Conservation (phyloP, 148 eudicot genomes). For the Persicaria tinctoria region DNA sequence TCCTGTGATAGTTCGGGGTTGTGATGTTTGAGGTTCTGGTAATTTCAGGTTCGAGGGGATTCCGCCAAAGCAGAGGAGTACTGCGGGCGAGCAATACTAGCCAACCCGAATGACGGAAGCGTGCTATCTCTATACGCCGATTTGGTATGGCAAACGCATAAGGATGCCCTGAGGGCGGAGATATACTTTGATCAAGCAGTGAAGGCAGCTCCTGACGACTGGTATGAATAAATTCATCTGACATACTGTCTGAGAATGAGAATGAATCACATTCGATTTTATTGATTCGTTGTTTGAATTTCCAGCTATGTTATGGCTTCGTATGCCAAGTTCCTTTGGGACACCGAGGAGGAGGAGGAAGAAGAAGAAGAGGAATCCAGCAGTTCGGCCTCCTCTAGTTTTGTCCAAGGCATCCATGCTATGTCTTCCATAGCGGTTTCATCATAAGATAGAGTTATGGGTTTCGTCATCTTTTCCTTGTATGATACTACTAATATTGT, state of each 20-base stretch:
- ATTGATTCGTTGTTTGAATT: background rate
- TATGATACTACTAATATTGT: constrained; percentile 14
- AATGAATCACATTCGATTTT: background rate
- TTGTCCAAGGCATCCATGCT: constrained; percentile 24
- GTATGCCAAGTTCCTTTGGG: constrained; percentile 79
- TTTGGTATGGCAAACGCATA: constrained; percentile 43
- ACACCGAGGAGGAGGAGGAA: constrained; percentile 52
- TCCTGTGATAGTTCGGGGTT: background rate
- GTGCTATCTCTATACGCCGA: constrained; percentile 43
- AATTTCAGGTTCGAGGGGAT: constrained; percentile 43
- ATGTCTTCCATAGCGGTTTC: constrained; percentile 40
- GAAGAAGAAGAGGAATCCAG: constrained; percentile 22
- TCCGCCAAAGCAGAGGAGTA: constrained; percentile 53
- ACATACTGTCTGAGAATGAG: background rate
- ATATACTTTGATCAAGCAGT: constrained; percentile 48
- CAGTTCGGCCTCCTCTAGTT: constrained; percentile 16
- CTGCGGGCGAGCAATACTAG: constrained; percentile 50
- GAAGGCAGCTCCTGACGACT: constrained; percentile 48
- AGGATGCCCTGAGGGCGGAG: constrained; percentile 39
- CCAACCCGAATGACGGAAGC: constrained; percentile 38
- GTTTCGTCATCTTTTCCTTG: background rate
- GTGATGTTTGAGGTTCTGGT: constrained; percentile 12
- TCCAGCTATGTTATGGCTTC: constrained; percentile 75
- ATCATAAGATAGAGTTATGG: constrained; percentile 24
- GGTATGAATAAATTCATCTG: constrained; percentile 19